Evolutionary conservation across 305 asterid species (phyloP), one percentile per base, ranked within the genome.

Genomic region (Fraxinus velutina): DNA sequence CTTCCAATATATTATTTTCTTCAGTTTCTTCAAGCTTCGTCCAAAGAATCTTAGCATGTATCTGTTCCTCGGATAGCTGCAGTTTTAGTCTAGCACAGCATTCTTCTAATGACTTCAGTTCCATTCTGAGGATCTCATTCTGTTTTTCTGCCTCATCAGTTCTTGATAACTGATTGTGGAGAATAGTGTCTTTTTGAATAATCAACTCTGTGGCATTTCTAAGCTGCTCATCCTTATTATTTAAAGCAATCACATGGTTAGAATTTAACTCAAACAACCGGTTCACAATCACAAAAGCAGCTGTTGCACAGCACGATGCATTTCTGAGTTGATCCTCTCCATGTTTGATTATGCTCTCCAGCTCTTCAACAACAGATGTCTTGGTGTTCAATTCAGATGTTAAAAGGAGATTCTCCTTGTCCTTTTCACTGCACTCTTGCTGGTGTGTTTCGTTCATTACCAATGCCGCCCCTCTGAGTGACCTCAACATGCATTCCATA

Each of bases 391-490:
- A 84, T 52, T 91, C 88, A 30, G 97, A 86, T 62, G 85, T 85
- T 85, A 94, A 85, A 79, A 77, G 80, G 68, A 78, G 57, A 79
- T 90, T 89, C 84, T 94, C 93, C 34, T 82, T 85, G 74, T 94
- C 98, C 88, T 91, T 94, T 81, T 92, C 89, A 37, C 81, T 80
- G 90, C 97, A 90, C 75, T 94, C 97, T 78, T 90, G 92, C 89
- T 93, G 97, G 86, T 96, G 98, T 1, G 90, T 89, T 86, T 94
- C 98, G 27, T 91, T 88, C 92, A 96, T 93, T 72, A 86, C 93
- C 91, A 93, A 84, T 70, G 90, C 94, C 6, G 98, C 99, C 85
- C 97, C 98, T 87, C 93, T 94, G 87, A 96, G 92, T 76, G 99
- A 96, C 88, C 94, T 93, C 87, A 96, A 87, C 99, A 94, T 94